phyloP scores from a whole-genome alignment of 2,329 filamentous ascomycete species.

The Laburnicola sp. region DNA sequence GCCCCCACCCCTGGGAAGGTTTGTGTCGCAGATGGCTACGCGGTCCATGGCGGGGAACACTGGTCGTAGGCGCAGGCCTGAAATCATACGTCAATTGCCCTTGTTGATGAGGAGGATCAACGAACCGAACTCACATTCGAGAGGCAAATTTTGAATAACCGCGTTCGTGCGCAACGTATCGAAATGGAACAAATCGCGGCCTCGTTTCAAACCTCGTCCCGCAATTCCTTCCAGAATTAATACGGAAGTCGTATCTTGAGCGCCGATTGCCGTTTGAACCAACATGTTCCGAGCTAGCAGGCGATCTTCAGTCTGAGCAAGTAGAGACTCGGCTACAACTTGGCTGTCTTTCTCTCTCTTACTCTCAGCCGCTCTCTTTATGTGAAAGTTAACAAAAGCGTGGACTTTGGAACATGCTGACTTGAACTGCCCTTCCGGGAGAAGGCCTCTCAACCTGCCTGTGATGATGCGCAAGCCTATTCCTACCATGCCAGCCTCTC shows the following conservation, averaged over 20 bases:
- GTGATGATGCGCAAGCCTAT: conserved; percentile 1
- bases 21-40: conserved; percentile 12
- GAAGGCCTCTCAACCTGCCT: not conserved
- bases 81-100: not conserved
- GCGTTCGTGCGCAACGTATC: conserved; percentile 1
- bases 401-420: not conserved
- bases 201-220: not conserved
- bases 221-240: not conserved
- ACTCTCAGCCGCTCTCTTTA: not conserved
- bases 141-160: not conserved
- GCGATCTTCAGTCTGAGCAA: conserved; percentile 1
- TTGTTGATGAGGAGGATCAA: not conserved
- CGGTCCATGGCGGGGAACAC: conserved; percentile 15
- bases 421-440: conserved; percentile 38
- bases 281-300: not conserved
- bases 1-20: conserved; percentile 18
- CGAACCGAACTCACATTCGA: conserved; percentile 5
- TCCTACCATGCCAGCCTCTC: conserved; percentile 32
- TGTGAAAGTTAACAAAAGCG: conserved; percentile 1
- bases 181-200: not conserved
- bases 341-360: not conserved
- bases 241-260: conserved; percentile 3
- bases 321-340: not conserved
- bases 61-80: conserved; percentile 19
- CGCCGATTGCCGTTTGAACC: not conserved